Percentiles rank a stretch among this genome's conserved stretches.
These are phyloP conservation scores for Aspergillus hiratsukae DNA, from an alignment of 2,329 filamentous ascomycete genomes.

Conservation along the genomic window DNA sequence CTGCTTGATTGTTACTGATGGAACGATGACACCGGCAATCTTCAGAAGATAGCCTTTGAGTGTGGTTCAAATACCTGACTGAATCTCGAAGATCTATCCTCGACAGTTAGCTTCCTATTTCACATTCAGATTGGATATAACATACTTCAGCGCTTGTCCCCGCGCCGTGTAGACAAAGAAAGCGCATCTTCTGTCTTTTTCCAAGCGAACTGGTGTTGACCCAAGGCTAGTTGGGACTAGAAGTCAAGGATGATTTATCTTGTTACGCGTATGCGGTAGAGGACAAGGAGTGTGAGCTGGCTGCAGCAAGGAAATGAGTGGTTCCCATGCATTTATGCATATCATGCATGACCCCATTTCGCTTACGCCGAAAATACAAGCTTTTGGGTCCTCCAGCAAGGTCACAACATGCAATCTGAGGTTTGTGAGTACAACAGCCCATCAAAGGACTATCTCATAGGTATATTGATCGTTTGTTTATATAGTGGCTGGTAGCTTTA, in stretches of 20 bases:
- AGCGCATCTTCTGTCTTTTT: constrained; percentile 21
- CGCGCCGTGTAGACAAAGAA: constrained; percentile 30
- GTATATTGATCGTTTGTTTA: no score
- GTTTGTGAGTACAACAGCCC: neutral
- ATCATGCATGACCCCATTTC: neutral
- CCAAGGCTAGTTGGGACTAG: neutral
- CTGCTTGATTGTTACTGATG: constrained; percentile 12
- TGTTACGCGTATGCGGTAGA: neutral
- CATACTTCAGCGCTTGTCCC: constrained; percentile 30
- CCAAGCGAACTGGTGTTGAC: neutral
- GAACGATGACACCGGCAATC: neutral
- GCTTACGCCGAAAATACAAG: neutral
- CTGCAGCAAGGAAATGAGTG: neutral
- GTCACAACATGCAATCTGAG: neutral
- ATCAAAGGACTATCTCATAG: neutral
- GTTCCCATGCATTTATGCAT: neutral
- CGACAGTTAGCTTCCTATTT: neutral
- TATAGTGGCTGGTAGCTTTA: neutral
- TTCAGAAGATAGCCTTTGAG: neutral
- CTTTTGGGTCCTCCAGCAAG: neutral
- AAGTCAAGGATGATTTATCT: neutral
- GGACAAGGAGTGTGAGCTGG: neutral
- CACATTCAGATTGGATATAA: neutral
- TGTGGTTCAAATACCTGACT: constrained; percentile 19
- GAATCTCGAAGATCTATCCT: constrained; percentile 31